Percentiles rank a stretch among this genome's conserved stretches.
Evolutionary conservation across 2,329 filamentous ascomycete genomes (phyloP).

Genomic region (Apiospora sp.): DNA sequence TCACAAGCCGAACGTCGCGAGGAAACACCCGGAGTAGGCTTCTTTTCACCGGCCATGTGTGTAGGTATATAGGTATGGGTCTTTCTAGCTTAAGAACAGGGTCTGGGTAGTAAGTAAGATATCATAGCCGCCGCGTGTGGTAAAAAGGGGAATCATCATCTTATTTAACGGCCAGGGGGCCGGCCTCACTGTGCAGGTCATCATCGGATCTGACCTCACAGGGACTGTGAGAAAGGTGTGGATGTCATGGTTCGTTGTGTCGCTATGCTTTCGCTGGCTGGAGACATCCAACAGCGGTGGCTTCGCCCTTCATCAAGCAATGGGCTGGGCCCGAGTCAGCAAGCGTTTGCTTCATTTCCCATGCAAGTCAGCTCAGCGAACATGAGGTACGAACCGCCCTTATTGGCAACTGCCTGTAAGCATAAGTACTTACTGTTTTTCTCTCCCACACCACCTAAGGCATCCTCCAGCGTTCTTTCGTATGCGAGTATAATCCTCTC

Average conservation of each 20-base stretch:
- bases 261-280: background rate
- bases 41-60: slow-evolving; percentile 5
- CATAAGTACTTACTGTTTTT: background rate
- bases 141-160: slow-evolving; percentile 15
- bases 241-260: background rate
- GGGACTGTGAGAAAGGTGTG: background rate
- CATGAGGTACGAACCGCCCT: background rate
- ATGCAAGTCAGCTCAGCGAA: slow-evolving; percentile 7
- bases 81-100: background rate
- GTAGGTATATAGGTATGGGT: background rate
- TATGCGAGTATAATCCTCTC: background rate
- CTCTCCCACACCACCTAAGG: background rate
- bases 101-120: background rate
- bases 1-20: slow-evolving; percentile 25
- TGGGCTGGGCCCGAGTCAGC: background rate
- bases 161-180: slow-evolving; percentile 10
- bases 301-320: background rate
- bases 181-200: background rate
- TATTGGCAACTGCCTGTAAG: background rate
- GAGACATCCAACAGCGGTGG: background rate
- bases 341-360: background rate
- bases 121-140: background rate
- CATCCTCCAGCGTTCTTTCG: background rate
- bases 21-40: slow-evolving; percentile 12
- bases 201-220: background rate